Evolutionary conservation across 75 land plant species (phyloP).

Genomic region (Isoetes taiwanensis): DNA sequence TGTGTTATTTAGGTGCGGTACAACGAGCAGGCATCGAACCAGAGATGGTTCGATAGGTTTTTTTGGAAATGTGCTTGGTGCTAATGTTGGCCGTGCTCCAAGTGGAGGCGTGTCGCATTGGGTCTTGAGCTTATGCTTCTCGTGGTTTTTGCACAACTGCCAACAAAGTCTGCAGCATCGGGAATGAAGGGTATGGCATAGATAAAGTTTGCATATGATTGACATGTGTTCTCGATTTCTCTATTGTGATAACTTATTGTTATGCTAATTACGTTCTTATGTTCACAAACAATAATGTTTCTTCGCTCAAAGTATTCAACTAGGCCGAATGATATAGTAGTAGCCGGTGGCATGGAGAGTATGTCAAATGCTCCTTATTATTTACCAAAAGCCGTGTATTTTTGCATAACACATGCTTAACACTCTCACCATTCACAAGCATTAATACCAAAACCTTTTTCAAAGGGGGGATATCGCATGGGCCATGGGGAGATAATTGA

Average conservation of each 20-base stretch:
- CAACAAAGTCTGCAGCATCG: slow-evolving; percentile 92
- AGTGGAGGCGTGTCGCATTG: slow-evolving; percentile 82
- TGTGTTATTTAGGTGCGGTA: slow-evolving; percentile 48
- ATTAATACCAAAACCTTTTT: background rate
- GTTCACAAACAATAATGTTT: background rate
- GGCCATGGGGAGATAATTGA: slow-evolving; percentile 84
- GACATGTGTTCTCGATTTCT: background rate
- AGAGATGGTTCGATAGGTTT: slow-evolving; percentile 72
- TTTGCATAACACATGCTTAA: background rate
- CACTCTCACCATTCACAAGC: background rate
- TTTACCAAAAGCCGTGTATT: slow-evolving; percentile 52
- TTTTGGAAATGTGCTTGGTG: slow-evolving; percentile 92
- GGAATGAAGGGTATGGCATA: slow-evolving; percentile 83
- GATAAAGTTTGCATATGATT: background rate
- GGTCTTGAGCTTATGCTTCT: too few species aligned
- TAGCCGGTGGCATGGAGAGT: slow-evolving; percentile 97
- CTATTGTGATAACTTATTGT: background rate
- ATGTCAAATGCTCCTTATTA: slow-evolving; percentile 96
- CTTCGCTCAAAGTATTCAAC: slow-evolving; percentile 57
- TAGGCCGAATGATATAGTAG: slow-evolving; percentile 81
- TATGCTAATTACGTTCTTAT: background rate
- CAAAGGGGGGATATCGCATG: slow-evolving; percentile 69
- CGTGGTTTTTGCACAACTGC: slow-evolving; percentile 79
- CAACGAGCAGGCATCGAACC: slow-evolving; percentile 50
- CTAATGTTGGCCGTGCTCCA: slow-evolving; percentile 92